A percentile compares a stretch with the other conserved stretches of the same genome.
Evolutionary conservation across 352 stramenopile genomes (phyloP).

Genomic region (Globisporangium lucens): DNA sequence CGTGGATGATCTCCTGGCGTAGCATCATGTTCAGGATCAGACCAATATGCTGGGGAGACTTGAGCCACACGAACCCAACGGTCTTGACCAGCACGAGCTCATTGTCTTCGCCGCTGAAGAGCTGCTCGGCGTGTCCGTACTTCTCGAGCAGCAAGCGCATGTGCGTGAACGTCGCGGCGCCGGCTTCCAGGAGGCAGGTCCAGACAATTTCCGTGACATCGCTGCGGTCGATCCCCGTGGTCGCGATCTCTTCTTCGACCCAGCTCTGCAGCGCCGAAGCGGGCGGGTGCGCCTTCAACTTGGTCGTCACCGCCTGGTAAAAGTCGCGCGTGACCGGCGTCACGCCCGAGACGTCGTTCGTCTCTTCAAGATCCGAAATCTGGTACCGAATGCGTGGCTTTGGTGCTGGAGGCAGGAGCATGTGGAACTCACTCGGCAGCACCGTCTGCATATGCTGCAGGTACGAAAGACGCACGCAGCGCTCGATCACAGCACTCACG

Average conservation of each 20-base stretch:
- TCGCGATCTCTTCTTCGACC: conserved; percentile 52
- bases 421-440: conserved; percentile 73
- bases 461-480: conserved; percentile 82
- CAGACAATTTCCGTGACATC: conserved; percentile 72
- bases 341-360: conserved; percentile 23
- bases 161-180: conserved; percentile 80
- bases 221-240: conserved; percentile 36
- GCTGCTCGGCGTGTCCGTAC: conserved; percentile 51
- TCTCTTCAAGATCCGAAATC: conserved; percentile 11
- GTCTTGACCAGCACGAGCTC: conserved; percentile 68
- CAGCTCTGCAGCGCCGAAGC: conserved; percentile 47
- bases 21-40: conserved; percentile 83
- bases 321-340: conserved; percentile 34
- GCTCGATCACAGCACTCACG: conserved; percentile 80
- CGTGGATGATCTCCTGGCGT: conserved; percentile 56
- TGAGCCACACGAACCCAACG: conserved; percentile 70
- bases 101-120: conserved; percentile 44
- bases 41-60: conserved; percentile 81
- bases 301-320: conserved; percentile 55
- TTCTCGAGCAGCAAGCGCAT: conserved; percentile 79
- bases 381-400: conserved; percentile 70
- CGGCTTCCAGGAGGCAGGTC: conserved; percentile 72
- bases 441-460: conserved; percentile 80
- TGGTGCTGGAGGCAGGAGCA: conserved; percentile 65
- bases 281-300: conserved; percentile 71